Percentiles rank a stretch among this genome's conserved stretches.
phyloP scores from a whole-genome alignment of 2,329 filamentous ascomycete species.

The Aspergillus novoparasiticus region DNA sequence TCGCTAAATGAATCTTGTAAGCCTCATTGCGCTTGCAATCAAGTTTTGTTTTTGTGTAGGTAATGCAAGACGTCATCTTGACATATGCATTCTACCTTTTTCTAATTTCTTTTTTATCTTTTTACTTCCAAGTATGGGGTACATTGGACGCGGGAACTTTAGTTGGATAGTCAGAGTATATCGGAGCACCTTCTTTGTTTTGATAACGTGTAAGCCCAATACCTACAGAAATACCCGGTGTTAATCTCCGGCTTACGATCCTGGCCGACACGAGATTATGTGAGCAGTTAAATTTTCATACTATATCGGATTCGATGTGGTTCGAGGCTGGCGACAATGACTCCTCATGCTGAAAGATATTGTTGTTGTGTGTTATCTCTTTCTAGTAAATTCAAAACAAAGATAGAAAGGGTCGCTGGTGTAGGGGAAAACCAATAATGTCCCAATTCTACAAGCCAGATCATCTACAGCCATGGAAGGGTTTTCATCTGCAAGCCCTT shows the following conservation, averaged over 20 bases:
- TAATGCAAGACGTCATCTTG: constrained; percentile 1
- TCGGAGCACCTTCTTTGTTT: constrained; percentile 1
- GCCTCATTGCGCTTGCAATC: not conserved
- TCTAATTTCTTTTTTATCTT: not conserved
- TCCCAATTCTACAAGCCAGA: not conserved
- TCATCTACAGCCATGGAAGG: not conserved
- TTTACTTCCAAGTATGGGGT: not conserved
- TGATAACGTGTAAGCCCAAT: not conserved
- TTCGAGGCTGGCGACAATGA: not conserved
- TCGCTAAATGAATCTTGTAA: not conserved
- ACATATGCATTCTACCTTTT: not conserved
- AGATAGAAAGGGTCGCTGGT: not conserved
- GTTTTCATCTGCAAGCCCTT: not conserved
- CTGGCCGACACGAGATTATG: not conserved
- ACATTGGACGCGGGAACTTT: not conserved
- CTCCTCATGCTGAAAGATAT: not conserved
- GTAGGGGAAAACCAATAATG: not conserved
- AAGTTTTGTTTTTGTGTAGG: not conserved
- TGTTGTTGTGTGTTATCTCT: not conserved
- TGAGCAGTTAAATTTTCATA: not conserved
- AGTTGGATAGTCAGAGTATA: not conserved
- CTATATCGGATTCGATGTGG: not conserved
- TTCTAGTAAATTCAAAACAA: not conserved
- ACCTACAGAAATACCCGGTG: not conserved
- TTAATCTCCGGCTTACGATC: constrained; percentile 4